A percentile compares a stretch with the other conserved stretches of the same genome.
phyloP scores from a whole-genome alignment of 2,329 filamentous ascomycete species.

The Pseudogymnoascus sp. region DNA sequence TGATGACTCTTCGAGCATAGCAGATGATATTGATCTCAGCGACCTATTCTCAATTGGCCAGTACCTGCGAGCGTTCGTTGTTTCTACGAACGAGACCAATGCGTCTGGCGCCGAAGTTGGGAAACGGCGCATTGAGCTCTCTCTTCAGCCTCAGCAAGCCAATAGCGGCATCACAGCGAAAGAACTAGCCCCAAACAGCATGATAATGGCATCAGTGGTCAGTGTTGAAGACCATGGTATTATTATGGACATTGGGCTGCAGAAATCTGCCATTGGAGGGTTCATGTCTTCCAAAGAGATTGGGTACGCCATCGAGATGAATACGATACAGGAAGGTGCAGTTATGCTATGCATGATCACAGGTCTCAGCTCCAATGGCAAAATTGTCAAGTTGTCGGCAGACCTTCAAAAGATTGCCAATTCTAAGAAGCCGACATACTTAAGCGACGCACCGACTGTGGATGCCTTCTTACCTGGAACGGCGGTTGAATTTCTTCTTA shows the following conservation, averaged over 20 bases:
- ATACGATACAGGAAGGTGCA: slow-evolving; percentile 68
- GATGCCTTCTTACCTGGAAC: slow-evolving; percentile 87
- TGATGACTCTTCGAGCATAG: slow-evolving; percentile 30
- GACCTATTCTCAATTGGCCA: slow-evolving; percentile 75
- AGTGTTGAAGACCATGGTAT: slow-evolving; percentile 96
- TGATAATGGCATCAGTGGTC: slow-evolving; percentile 76
- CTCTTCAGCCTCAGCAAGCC: slow-evolving; percentile 66
- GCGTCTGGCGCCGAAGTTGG: slow-evolving; percentile 44
- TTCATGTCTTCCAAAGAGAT: slow-evolving; percentile 84
- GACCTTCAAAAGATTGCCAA: slow-evolving; percentile 62
- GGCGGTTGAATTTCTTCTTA: slow-evolving; percentile 75
- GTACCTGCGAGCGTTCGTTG: slow-evolving; percentile 76
- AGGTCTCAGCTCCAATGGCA: slow-evolving; percentile 65
- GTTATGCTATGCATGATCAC: slow-evolving; percentile 78
- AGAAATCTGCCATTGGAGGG: slow-evolving; percentile 58
- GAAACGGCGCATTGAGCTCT: slow-evolving; percentile 79
- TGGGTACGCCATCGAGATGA: slow-evolving; percentile 53
- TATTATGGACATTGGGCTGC: slow-evolving; percentile 82
- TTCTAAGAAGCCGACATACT: slow-evolving; percentile 51
- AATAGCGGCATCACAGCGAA: slow-evolving; percentile 67
- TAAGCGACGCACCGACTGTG: slow-evolving; percentile 74
- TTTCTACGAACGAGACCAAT: slow-evolving; percentile 62
- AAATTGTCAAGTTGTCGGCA: slow-evolving; percentile 78
- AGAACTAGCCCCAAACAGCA: slow-evolving; percentile 65
- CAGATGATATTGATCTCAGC: slow-evolving; percentile 60